Conservation (phyloP, 306 rosid genomes). For the Gillenia trifoliata region DNA sequence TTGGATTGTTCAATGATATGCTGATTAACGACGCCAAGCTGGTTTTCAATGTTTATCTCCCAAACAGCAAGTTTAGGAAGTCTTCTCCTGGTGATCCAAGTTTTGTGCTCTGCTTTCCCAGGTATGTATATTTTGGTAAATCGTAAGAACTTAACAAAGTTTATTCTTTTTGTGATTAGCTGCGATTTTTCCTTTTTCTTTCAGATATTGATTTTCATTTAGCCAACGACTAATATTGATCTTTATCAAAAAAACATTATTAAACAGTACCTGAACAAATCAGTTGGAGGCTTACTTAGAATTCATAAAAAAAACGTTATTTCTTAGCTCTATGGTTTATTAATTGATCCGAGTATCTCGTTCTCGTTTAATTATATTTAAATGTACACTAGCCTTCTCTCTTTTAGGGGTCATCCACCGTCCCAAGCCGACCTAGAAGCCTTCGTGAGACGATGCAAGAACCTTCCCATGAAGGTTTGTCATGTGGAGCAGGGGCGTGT, state of each 20-base stretch:
- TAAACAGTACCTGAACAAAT: not conserved
- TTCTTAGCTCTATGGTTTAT: not conserved
- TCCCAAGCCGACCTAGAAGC: conserved; percentile 48
- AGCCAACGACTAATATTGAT: not conserved
- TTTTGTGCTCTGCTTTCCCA: conserved; percentile 59
- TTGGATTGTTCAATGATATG: conserved; percentile 37
- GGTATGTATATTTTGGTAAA: conserved; percentile 37
- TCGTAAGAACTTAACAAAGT: conserved; percentile 1
- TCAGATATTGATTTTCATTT: not conserved
- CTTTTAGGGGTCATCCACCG: conserved; percentile 57
- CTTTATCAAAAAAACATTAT: not conserved
- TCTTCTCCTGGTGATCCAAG: conserved; percentile 69
- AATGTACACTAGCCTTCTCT: conserved; percentile 5
- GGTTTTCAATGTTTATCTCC: conserved; percentile 67
- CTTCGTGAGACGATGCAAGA: conserved; percentile 47
- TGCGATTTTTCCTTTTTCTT: not conserved
- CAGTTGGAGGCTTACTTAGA: not conserved
- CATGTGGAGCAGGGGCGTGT: conserved; percentile 56
- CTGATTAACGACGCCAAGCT: conserved; percentile 46
- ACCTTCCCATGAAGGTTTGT: conserved; percentile 59
- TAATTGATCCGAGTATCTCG: not conserved
- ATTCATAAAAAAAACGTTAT: too few species aligned
- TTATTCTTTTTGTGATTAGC: not conserved
- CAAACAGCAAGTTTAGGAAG: conserved; percentile 75
- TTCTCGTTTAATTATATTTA: not conserved